Evolutionary conservation across 768 basidiomycete genomes (phyloP).

Genomic region (Trametes meyenii): DNA sequence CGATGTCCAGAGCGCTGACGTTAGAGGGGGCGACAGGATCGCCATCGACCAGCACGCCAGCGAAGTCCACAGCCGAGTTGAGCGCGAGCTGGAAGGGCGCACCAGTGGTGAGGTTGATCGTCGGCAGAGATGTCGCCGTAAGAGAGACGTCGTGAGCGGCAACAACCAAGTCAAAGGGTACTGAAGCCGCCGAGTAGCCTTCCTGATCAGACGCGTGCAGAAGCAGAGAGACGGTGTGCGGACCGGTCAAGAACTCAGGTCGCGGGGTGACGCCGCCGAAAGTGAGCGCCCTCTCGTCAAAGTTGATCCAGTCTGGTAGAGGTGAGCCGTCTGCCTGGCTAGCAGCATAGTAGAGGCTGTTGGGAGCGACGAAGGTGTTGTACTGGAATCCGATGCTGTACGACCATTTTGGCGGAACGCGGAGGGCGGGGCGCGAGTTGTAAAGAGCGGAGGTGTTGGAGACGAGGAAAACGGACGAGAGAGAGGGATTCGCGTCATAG

Average conservation of each 20-base stretch:
- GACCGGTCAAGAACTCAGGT: slow-evolving; percentile 41
- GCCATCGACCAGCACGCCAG: slow-evolving; percentile 66
- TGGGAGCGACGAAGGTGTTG: slow-evolving; percentile 52
- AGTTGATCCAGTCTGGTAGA: slow-evolving; percentile 76
- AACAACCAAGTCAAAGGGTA: slow-evolving; percentile 68
- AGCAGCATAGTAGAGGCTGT: slow-evolving; percentile 58
- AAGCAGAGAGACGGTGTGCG: slow-evolving; percentile 50
- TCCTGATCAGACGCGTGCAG: slow-evolving; percentile 73
- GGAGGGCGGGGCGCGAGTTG: slow-evolving; percentile 51
- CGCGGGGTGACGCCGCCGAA: slow-evolving; percentile 78
- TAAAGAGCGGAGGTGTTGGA: slow-evolving; percentile 60
- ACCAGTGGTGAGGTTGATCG: slow-evolving; percentile 70
- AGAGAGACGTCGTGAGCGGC: slow-evolving; percentile 69
- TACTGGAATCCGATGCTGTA: slow-evolving; percentile 86
- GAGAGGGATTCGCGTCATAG: slow-evolving; percentile 55
- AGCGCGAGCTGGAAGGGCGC: slow-evolving; percentile 55
- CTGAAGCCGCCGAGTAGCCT: slow-evolving; percentile 64
- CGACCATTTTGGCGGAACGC: slow-evolving; percentile 83
- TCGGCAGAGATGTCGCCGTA: slow-evolving; percentile 49
- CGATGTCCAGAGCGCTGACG: slow-evolving; percentile 58
- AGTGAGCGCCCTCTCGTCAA: slow-evolving; percentile 67
- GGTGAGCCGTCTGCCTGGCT: slow-evolving; percentile 66
- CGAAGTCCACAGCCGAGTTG: slow-evolving; percentile 58
- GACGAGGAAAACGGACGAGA: slow-evolving; percentile 78
- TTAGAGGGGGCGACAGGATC: slow-evolving; percentile 57